Evolutionary conservation across 495 filamentous ascomycete species (phyloP), one percentile per base, ranked within the genome.

Genomic region (Letharia columbiana): DNA sequence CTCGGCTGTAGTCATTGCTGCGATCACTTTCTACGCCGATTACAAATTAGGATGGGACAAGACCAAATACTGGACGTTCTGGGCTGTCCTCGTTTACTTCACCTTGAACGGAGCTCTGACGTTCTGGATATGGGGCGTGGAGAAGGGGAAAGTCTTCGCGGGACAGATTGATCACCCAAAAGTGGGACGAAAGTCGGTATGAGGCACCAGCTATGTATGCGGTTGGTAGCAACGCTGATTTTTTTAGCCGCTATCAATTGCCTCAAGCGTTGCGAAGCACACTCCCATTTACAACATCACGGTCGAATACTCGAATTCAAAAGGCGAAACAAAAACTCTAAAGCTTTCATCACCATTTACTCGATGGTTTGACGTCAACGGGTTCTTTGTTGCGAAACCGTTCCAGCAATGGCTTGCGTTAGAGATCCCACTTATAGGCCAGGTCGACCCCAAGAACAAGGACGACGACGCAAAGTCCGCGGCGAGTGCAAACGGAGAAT

Each of bases 41-140:
- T 96, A 91, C 77, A 89, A 87, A 69, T 78, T 92, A 42, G 92
- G 92, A 65, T 98, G 93, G 83, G 91, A 96, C 58, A 75, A 76
- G 45, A 92, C 91, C 23, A 93, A 90, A 70, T 80, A 78, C 62
- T 83, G 83, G 70, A 96, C 92, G 37, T 79, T 89, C 13, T 77
- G 80, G 47, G 81, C 80, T 0, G 95, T 98, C 7, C 79, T 81
- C 17, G 68, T 86, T 9, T 98, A 98, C 80, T 88, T 92, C 60
- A 59, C 86, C 3, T 79, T 98, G 44, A 98, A 98, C 76, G 82
- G 82, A 20, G 75, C 81, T 12, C 81, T 98, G 62, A 93, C 91
- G 42, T 84, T 84, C 67, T 98, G 94, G 94, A 87, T 96, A 67
- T 88, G 87, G 85, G 81, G 77, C 41, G 89, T 92, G 15, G 94